phyloP scores from a whole-genome alignment of 768 basidiomycete species.

The Imleria badia region DNA sequence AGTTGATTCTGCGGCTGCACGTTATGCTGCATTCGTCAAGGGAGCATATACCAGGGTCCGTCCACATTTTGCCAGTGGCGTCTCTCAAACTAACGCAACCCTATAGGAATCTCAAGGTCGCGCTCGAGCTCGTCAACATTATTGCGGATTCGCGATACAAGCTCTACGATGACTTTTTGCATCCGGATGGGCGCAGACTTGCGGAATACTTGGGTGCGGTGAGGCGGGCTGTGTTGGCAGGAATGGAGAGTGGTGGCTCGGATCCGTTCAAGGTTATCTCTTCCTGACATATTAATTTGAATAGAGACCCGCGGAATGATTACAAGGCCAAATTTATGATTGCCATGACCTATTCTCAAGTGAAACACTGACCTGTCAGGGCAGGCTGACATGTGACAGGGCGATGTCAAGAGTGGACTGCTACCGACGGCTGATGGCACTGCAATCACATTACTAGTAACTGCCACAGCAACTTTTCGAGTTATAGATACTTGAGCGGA shows the following conservation, averaged over 20 bases:
- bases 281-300: slow-evolving; percentile 15
- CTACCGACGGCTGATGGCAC: no score
- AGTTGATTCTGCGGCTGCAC: slow-evolving; percentile 85
- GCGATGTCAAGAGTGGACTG: not conserved
- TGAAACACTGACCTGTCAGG: not conserved
- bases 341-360: not conserved
- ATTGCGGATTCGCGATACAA: slow-evolving; percentile 87
- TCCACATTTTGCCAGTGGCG: slow-evolving; percentile 7
- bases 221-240: slow-evolving; percentile 66
- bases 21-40: slow-evolving; percentile 65
- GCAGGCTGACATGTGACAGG: slow-evolving; percentile 6
- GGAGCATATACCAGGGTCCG: slow-evolving; percentile 63
- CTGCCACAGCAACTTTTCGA: no score
- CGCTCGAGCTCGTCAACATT: slow-evolving; percentile 75
- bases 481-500: no score
- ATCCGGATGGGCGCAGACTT: slow-evolving; percentile 55
- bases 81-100: not conserved
- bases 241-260: slow-evolving; percentile 71
- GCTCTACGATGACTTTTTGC: slow-evolving; percentile 82
- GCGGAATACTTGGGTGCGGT: slow-evolving; percentile 76
- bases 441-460: no score
- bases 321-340: slow-evolving; percentile 1
- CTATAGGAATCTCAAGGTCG: slow-evolving; percentile 70
- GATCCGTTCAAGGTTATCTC: slow-evolving; percentile 63
- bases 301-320: not conserved